phyloP scores from a whole-genome alignment of 139 green algal genomes.

The Prasinococcaceae sp. region DNA sequence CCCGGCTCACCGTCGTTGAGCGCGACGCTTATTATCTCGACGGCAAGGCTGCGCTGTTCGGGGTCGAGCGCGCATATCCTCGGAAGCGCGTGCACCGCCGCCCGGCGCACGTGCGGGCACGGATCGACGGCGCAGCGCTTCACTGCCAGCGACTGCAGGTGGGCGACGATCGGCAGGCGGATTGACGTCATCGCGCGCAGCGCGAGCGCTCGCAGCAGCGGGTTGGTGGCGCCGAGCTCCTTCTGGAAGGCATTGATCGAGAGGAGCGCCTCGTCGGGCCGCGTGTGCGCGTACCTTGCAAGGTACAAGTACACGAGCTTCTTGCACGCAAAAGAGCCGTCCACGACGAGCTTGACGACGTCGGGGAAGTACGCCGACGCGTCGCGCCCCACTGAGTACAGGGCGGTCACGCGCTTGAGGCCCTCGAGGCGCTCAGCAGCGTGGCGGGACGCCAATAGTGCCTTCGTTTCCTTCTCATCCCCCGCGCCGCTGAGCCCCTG shows the following conservation, averaged over 20 bases:
- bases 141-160: slow-evolving; percentile 5
- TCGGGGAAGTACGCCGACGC: no score
- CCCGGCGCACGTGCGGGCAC: slow-evolving; percentile 5
- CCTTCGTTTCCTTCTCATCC: no score
- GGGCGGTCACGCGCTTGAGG: no score
- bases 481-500: no score
- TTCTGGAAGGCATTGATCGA: slow-evolving; percentile 26
- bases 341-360: slow-evolving; percentile 11
- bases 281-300: slow-evolving; percentile 14
- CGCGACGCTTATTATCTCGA: no score
- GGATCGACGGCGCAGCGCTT: slow-evolving; percentile 9
- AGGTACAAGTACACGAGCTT: slow-evolving; percentile 20
- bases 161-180: slow-evolving; percentile 11
- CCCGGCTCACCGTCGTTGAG: no score
- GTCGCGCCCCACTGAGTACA: no score
- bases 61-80: no score
- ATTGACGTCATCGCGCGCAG: slow-evolving; percentile 18
- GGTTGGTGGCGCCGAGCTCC: slow-evolving; percentile 13
- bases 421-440: no score
- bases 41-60: no score
- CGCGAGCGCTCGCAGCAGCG: slow-evolving; percentile 13
- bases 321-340: slow-evolving; percentile 10
- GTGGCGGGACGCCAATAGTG: no score
- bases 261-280: slow-evolving; percentile 17
- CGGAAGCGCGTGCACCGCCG: slow-evolving; percentile 5